Base-by-base conservation (phyloP, 2,329 filamentous ascomycete species). In the Exserohilum rostratum region DNA sequence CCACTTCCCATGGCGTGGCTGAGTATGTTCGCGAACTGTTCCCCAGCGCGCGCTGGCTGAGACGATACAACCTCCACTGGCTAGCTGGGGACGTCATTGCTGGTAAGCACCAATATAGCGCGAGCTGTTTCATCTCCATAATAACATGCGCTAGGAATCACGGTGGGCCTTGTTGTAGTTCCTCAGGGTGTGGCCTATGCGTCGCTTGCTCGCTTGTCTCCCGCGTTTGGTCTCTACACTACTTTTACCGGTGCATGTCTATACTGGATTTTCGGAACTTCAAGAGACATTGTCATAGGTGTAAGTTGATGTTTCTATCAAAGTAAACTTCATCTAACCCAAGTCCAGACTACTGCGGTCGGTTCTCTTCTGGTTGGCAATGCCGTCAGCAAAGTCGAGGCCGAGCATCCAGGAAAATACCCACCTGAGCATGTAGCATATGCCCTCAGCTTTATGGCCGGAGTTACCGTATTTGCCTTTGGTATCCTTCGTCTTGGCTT, bases 231-330 rank as follows among this genome's bases (percentile, higher is more conserved):
- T 48, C 83, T 97, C 1, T 96, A 96, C 76, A 93, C 93, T 0
- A 96, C 93, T 0, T 97, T 98, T 72, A 95, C 96, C 83, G 93
- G 93, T 46, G 92, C 96, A 3, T 75, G 96, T 58, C 82, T 96
- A 55, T 98, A 98, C 77, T 97, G 93, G 93, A 89, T 97, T 72
- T 97, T 97, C 71, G 93, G 93, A 11, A 98, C 93, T 0, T 97
- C 93, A 2, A 97, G 97, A 74, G 93, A 98, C 73, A 97, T 98
- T 67, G 96, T 93, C 12, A 97, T 97, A 51, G 93, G 93, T 13
- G 89, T 90, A 81, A 78, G 87, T 83, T 22, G 20, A 25, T 2
- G 13, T 1, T 27, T n/a, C 11, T 5, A n/a, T 30, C 29, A 3
- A 18, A 17, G 40, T 27, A 45, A 17, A 5, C 3, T 6, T 1